A percentile compares a stretch with the other conserved stretches of the same genome.
These are phyloP conservation scores for Macadamia integrifolia DNA, from an alignment of 164 flowering plant genomes.

Conservation along the genomic window DNA sequence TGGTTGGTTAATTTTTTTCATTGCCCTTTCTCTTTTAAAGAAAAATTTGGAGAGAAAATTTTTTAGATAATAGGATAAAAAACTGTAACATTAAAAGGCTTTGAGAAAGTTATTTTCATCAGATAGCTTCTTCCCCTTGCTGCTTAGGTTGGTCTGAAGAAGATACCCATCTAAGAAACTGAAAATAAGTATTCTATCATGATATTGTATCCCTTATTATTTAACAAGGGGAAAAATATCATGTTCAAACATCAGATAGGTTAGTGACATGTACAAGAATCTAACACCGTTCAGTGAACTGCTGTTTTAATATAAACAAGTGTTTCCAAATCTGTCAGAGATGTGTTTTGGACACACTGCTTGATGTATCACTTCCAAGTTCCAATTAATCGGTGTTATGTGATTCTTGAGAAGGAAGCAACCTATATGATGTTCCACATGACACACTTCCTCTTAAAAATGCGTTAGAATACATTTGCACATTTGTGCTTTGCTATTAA, in stretches of 20 bases:
- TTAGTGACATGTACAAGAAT: not conserved
- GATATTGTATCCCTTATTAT: not conserved
- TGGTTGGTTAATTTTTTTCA: slow-evolving; percentile 15
- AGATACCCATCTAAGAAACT: not conserved
- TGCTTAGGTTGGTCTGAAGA: not conserved
- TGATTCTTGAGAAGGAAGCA: slow-evolving; percentile 2
- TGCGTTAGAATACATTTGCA: not conserved
- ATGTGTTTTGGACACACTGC: not conserved
- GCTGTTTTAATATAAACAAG: not conserved
- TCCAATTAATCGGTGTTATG: slow-evolving; percentile 4
- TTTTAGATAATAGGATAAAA: not conserved
- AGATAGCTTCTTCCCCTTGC: slow-evolving; percentile 7
- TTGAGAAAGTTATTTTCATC: not conserved
- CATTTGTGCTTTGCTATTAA: not conserved
- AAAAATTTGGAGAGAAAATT: not conserved
- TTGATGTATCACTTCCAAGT: not conserved
- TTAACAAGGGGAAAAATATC: slow-evolving; percentile 5
- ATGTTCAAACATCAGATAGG: slow-evolving; percentile 6
- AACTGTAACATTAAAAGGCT: not conserved
- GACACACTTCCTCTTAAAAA: not conserved
- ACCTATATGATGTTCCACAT: slow-evolving; percentile 12
- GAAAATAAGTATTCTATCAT: not conserved
- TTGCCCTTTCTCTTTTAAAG: slow-evolving; percentile 2
- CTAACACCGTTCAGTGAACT: not conserved
- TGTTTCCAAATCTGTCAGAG: slow-evolving; percentile 1